These are phyloP conservation scores for Arabidopsis arenosa DNA, from an alignment of 345 rosid genomes.

Conservation along the genomic window DNA sequence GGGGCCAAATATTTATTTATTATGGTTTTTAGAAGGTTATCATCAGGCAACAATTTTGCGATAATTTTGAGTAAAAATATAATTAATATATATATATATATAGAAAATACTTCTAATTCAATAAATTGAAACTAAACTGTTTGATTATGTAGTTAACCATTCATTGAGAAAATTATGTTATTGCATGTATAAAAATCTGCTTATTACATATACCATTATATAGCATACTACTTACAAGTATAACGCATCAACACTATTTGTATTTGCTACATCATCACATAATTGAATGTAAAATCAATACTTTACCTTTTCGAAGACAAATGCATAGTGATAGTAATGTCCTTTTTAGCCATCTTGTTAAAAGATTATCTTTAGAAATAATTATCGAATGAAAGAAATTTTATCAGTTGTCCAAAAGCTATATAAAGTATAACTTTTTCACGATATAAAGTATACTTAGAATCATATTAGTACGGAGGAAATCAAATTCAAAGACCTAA, in stretches of 20 bases:
- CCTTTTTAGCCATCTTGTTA: conserved; percentile 1
- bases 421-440: conserved; percentile 4
- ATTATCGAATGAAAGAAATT: neutral
- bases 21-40: conserved; percentile 28
- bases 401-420: neutral
- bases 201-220: neutral
- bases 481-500: conserved; percentile 27
- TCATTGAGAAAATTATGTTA: too few species aligned
- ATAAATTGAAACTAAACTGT: too few species aligned
- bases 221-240: conserved; percentile 5
- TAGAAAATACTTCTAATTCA: too few species aligned
- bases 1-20: neutral
- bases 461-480: conserved; percentile 34
- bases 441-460: conserved; percentile 8
- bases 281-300: conserved; percentile 3
- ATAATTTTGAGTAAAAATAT: neutral
- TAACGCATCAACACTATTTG: neutral
- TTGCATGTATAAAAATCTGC: too few species aligned
- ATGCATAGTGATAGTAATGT: conserved; percentile 2
- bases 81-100: neutral
- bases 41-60: conserved; percentile 14
- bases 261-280: neutral
- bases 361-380: conserved; percentile 21
- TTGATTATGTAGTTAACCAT: too few species aligned
- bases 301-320: conserved; percentile 11